Evolutionary conservation across 208 protist genomes (phyloP).

Genomic region (Jaenimonas drosophilae): DNA sequence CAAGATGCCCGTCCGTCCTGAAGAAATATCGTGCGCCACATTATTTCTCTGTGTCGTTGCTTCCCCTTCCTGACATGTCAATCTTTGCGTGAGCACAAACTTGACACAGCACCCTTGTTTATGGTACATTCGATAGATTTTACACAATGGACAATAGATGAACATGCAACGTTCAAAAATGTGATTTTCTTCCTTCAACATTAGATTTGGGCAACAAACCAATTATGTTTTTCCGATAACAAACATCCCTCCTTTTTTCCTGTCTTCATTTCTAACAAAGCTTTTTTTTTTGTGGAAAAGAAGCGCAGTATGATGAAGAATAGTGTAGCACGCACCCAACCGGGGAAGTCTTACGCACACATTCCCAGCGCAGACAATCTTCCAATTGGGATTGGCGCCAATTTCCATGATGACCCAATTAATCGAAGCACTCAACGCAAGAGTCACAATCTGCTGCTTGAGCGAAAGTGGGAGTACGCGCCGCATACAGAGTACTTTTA

Average conservation of each 20-base stretch:
- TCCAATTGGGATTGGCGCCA: conserved; percentile 66
- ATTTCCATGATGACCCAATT: conserved; percentile 89
- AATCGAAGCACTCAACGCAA: conserved; percentile 67
- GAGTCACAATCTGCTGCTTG: conserved; percentile 65
- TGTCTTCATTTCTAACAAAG: neutral
- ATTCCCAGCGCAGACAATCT: conserved; percentile 58
- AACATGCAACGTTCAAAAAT: conserved; percentile 7
- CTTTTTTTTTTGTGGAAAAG: neutral
- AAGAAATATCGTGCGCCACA: conserved; percentile 51
- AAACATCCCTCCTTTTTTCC: neutral
- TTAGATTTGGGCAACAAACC: too few relatives aligned
- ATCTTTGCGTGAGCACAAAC: conserved; percentile 4
- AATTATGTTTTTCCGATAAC: neutral
- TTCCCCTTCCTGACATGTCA: too few relatives aligned
- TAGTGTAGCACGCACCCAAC: conserved; percentile 52
- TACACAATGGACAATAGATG: conserved; percentile 1
- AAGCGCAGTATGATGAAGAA: conserved; percentile 51
- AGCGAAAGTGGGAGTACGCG: conserved; percentile 37
- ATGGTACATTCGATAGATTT: conserved; percentile 5
- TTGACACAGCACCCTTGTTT: conserved; percentile 3
- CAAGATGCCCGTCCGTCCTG: conserved; percentile 45
- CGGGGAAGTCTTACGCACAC: conserved; percentile 44
- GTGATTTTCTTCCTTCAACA: neutral
- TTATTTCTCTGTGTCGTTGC: too few relatives aligned
- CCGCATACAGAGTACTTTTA: conserved; percentile 80